These are phyloP conservation scores for Candida succiphila DNA, from an alignment of 805 yeast species.

Conservation along the genomic window DNA sequence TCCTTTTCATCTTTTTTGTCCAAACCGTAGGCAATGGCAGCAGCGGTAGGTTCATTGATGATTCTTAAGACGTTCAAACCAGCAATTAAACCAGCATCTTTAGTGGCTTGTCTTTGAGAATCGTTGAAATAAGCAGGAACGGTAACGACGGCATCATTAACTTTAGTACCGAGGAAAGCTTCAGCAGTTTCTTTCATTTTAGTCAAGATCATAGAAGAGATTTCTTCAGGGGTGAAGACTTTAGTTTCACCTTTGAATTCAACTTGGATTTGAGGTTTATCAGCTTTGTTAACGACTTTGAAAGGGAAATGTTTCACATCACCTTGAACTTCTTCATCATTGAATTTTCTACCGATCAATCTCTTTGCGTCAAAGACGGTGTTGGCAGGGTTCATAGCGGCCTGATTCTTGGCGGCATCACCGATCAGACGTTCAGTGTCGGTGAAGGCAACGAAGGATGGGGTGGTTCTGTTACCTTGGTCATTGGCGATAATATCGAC, in stretches of 20 bases:
- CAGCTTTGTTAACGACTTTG: slow-evolving; percentile 60
- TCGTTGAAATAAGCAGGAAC: slow-evolving; percentile 97
- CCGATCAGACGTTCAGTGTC: slow-evolving; percentile 89
- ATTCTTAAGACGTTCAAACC: slow-evolving; percentile 92
- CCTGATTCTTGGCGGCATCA: slow-evolving; percentile 96
- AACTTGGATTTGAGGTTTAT: slow-evolving; percentile 79
- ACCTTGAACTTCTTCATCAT: slow-evolving; percentile 70
- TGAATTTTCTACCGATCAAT: slow-evolving; percentile 82
- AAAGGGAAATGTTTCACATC: slow-evolving; percentile 85
- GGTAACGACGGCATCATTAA: slow-evolving; percentile 88
- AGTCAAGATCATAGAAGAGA: slow-evolving; percentile 83
- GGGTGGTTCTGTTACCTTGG: slow-evolving; percentile 98
- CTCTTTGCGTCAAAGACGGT: slow-evolving; percentile 89
- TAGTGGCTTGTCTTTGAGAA: slow-evolving; percentile 97
- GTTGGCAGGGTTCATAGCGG: slow-evolving; percentile 85
- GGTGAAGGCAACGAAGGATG: slow-evolving; percentile 92
- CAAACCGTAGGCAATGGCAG: slow-evolving; percentile 94
- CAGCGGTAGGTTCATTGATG: slow-evolving; percentile 96
- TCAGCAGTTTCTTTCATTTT: slow-evolving; percentile 90
- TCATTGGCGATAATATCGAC: slow-evolving; percentile 96
- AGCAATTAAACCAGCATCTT: slow-evolving; percentile 95
- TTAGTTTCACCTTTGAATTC: slow-evolving; percentile 79
- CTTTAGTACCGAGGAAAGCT: slow-evolving; percentile 74
- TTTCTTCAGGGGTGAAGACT: slow-evolving; percentile 88
- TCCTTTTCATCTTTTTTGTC: slow-evolving; percentile 69